Conservation (phyloP, 2,329 filamentous ascomycete species). For the Calonectria leucothoes region DNA sequence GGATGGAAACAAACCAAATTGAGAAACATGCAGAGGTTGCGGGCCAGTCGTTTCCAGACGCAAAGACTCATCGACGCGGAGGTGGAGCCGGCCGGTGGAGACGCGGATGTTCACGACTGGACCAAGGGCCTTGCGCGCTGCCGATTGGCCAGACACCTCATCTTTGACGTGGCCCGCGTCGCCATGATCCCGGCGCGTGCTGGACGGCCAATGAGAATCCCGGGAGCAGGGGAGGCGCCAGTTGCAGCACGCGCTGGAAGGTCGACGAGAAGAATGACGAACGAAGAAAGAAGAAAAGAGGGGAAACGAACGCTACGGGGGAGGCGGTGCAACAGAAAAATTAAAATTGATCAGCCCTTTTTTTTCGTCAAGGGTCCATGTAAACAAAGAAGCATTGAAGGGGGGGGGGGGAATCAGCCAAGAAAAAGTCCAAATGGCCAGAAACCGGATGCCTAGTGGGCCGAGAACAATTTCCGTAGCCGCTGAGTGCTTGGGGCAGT, state of each 20-base stretch:
- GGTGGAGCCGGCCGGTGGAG: slow-evolving; percentile 7
- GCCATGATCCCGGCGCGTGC: slow-evolving; percentile 36
- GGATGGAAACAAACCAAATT: slow-evolving; percentile 7
- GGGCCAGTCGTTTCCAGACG: slow-evolving; percentile 23
- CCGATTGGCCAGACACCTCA: slow-evolving; percentile 21
- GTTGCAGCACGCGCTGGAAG: slow-evolving; percentile 5
- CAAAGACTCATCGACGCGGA: slow-evolving; percentile 17
- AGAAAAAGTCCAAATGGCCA: slow-evolving; percentile 18
- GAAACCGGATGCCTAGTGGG: slow-evolving; percentile 28
- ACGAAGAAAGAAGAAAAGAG: background rate
- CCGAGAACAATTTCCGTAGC: slow-evolving; percentile 41
- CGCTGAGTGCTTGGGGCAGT: slow-evolving; percentile 30
- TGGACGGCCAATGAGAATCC: slow-evolving; percentile 33
- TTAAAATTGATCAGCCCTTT: background rate
- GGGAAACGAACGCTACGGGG: slow-evolving; percentile 19
- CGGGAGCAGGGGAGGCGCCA: background rate
- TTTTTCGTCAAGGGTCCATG: background rate
- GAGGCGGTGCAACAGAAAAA: slow-evolving; percentile 11
- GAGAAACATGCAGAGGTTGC: slow-evolving; percentile 23
- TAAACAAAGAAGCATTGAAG: background rate
- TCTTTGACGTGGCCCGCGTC: slow-evolving; percentile 20
- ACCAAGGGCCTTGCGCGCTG: background rate
- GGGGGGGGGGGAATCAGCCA: background rate
- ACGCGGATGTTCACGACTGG: slow-evolving; percentile 18
- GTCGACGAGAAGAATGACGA: background rate